phyloP scores from a whole-genome alignment of 2,329 filamentous ascomycete genomes.

The Colletotrichum eleusines region DNA sequence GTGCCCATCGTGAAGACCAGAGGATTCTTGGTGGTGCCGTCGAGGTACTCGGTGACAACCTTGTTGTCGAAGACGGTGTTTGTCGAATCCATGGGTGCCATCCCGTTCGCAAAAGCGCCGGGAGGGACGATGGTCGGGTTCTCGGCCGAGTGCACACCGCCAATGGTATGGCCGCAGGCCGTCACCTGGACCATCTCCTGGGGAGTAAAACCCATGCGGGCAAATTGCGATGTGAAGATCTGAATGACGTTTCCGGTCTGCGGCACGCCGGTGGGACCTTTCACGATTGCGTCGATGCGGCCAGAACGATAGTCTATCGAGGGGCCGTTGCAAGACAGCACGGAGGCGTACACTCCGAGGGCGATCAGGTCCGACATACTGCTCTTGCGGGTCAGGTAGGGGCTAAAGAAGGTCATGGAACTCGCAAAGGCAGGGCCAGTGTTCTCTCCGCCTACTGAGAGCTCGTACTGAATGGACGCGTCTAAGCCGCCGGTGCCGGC shows the following conservation, averaged over 20 bases:
- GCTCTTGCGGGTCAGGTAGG: conserved; percentile 63
- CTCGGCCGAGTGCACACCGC: conserved; percentile 67
- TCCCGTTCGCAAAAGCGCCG: conserved; percentile 57
- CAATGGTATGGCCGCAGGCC: conserved; percentile 72
- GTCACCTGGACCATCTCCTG: conserved; percentile 71
- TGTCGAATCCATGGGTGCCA: conserved; percentile 61
- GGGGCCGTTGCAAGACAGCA: conserved; percentile 70
- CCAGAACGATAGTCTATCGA: conserved; percentile 65
- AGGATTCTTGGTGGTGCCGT: conserved; percentile 65
- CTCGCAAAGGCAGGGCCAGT: conserved; percentile 66
- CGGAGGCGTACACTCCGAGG: conserved; percentile 68
- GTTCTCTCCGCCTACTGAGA: conserved; percentile 64
- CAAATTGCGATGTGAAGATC: conserved; percentile 67
- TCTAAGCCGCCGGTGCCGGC: conserved; percentile 67
- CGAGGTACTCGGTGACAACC: conserved; percentile 68
- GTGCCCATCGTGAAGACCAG: conserved; percentile 65
- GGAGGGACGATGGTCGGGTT: conserved; percentile 65
- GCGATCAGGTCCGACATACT: conserved; percentile 70
- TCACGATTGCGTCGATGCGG: conserved; percentile 64
- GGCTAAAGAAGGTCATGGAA: conserved; percentile 65
- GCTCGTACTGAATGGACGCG: conserved; percentile 70
- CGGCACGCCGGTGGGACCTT: conserved; percentile 64
- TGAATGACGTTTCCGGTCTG: conserved; percentile 66
- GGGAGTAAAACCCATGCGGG: conserved; percentile 67
- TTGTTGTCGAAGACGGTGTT: conserved; percentile 66